phyloP scores from a whole-genome alignment of 345 rosid genomes.

The Salix brachista region DNA sequence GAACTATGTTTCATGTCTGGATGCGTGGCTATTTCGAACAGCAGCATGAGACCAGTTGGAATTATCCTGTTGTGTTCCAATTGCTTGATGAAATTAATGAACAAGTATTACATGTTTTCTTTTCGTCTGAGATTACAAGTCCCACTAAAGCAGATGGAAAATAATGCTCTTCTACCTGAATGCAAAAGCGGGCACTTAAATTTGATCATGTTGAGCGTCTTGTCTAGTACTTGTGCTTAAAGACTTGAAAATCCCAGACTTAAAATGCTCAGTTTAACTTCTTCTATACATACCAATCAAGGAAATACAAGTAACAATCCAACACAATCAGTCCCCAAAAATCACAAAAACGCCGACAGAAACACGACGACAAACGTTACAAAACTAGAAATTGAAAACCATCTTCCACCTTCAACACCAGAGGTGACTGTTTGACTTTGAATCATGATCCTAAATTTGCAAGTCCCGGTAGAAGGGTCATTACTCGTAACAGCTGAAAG shows the following conservation, averaged over 20 bases:
- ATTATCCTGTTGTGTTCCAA: no score
- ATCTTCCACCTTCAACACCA: background rate
- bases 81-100: no score
- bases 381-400: background rate
- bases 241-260: background rate
- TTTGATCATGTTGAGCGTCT: background rate
- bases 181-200: no score
- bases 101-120: no score
- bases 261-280: background rate
- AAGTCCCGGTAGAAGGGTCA: conserved; percentile 54
- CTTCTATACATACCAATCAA: background rate
- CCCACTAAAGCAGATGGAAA: no score
- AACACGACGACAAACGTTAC: conserved; percentile 14
- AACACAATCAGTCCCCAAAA: background rate
- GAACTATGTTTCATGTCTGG: no score
- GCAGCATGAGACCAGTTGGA: no score
- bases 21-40: no score
- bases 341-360: conserved; percentile 31
- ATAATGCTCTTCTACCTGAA: no score
- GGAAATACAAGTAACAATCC: background rate
- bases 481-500: conserved; percentile 33
- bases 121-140: no score
- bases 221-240: background rate
- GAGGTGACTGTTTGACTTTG: conserved; percentile 13
- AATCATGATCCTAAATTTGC: conserved; percentile 57